Base-by-base conservation (phyloP, 352 stramenopile genomes). In the Globisporangium perplexum region DNA sequence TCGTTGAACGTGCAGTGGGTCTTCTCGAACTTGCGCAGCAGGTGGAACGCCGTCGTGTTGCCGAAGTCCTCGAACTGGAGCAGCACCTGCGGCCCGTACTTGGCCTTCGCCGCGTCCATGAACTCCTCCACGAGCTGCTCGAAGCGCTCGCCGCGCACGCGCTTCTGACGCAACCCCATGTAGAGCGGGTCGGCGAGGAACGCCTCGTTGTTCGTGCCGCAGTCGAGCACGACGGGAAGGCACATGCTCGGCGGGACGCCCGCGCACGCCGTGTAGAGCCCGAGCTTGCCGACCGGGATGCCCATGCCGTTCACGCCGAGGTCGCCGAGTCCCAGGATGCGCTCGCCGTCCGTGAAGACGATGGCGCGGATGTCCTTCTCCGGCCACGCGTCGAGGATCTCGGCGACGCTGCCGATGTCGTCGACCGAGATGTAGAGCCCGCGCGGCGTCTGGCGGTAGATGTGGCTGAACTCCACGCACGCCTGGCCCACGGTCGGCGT, bases 291-390 rank as follows among this genome's bases (percentile, higher is more conserved):
- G 51, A 99, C 97, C 1, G 96, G 96, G 60, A 99, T 99, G 36
- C 93, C 95, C 95, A 98, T 99, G 49, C 96, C 96, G 69, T 98
- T 98, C 7, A 86, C 86, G 48, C 96, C 96, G 18, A 99, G 72
- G 69, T 99, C 96, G 43, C 96, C 96, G 12, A 99, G 79, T 55
- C 96, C 96, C 4, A 99, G 74, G 59, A 99, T 99, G 56, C 96
- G 80, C n/a, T 42, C 36, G 23, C 96, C 96, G 69, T 99, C 96
- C 2, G 96, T 99, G 35, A 98, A 96, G 17, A 98, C 95, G 67
- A 98, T 98, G 41, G 97, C 90, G 46, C 90, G 81, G 22, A 98
- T 95, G 70, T 98, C 88, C 50, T 97, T 95, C 59, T 98, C 82
- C 22, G 95, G 93, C 95, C 96, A 98, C 55, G 98, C 97, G 66